phyloP scores from a whole-genome alignment of 75 land plant genomes.

The Picea sitchensis region DNA sequence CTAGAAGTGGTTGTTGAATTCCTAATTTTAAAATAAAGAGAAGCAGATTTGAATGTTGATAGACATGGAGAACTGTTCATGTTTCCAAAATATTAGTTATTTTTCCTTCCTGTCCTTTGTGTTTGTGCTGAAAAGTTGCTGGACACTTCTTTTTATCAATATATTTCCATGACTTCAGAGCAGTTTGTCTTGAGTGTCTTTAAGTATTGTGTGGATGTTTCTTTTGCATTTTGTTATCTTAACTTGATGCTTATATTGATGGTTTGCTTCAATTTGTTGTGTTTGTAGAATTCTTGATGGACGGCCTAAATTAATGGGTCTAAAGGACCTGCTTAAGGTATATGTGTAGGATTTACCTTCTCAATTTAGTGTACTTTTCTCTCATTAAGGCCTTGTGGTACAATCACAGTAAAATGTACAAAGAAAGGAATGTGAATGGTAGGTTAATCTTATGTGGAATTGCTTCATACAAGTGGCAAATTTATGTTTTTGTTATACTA shows the following conservation, averaged over 20 bases:
- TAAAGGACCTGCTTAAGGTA: conserved; percentile 92
- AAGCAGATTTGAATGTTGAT: too few species aligned
- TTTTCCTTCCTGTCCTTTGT: too few species aligned
- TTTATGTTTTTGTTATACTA: background rate
- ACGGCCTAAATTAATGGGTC: conserved; percentile 76
- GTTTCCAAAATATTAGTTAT: too few species aligned
- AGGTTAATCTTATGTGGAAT: background rate
- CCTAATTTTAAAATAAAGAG: too few species aligned
- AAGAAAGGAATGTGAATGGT: background rate
- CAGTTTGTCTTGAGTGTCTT: background rate
- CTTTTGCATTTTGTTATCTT: background rate
- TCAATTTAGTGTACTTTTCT: background rate
- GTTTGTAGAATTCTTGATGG: conserved; percentile 75
- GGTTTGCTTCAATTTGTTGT: background rate
- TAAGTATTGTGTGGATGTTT: background rate
- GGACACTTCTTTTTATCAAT: too few species aligned
- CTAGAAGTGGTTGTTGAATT: too few species aligned
- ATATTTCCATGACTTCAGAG: too few species aligned
- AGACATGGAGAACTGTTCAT: too few species aligned
- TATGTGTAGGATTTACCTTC: background rate
- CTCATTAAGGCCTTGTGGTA: background rate
- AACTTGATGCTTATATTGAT: background rate
- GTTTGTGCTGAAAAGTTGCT: too few species aligned
- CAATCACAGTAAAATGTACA: background rate
- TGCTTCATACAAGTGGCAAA: background rate